Base-by-base conservation (phyloP, 306 rosid species). In the Glycyrrhiza uralensis region DNA sequence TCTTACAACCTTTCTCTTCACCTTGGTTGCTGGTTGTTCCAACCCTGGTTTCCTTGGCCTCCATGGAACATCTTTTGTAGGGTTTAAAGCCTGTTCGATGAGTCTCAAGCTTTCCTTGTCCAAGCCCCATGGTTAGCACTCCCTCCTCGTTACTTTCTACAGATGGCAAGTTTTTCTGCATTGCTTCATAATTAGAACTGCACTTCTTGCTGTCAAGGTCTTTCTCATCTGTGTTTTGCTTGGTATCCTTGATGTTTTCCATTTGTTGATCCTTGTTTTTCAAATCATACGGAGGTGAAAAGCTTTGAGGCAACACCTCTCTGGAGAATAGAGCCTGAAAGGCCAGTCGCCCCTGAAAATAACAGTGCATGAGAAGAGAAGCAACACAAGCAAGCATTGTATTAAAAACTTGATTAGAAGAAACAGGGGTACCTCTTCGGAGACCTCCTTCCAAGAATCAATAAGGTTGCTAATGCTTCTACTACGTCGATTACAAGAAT, bases 401-500 rank as follows among this genome's bases (percentile, higher is more conserved):
- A 20, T 6, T 9, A 12, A 76, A n/a, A 55, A 75, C 17, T 69
- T 30, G 41, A 69, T 54, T 22, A 15, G 11, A 54, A 41, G 66
- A 58, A 42, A 66, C 57, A 29, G 19, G 54, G 8, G 24, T 87
- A 87, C 98, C 98, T 84, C 96, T 82, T 87, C 91, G 39, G 96
- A 90, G 24, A 93, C 98, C 82, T 79, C 93, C 76, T 90, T 92
- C 97, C 97, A 92, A 74, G 93, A 77, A 61, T 92, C 97, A 62
- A 60, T 82, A 24, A 80, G 56, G 85, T 50, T 77, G 89, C 72
- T 6, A 70, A 39, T 2, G 26, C 74, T 87, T 87, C 85, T 87
- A 80, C 61, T 15, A 29, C 93, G 90, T 23, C 85, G 87, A 71
- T 59, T 84, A 76, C 33, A 64, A 52, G 75, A 71, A 60, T 90